phyloP scores from a whole-genome alignment of 306 rosid genomes.

The Lagenaria siceraria region DNA sequence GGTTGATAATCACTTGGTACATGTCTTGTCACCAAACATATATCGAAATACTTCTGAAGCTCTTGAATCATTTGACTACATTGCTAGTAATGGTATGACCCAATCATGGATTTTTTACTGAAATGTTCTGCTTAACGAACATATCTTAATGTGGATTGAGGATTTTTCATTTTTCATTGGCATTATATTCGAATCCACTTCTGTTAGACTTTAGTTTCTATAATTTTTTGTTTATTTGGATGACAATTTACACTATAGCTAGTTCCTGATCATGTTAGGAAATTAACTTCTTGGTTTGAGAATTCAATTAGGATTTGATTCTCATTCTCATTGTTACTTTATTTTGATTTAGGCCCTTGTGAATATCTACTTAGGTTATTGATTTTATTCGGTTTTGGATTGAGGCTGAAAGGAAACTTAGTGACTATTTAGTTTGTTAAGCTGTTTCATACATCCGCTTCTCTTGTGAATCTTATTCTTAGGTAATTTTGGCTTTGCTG shows the following conservation, averaged over 20 bases:
- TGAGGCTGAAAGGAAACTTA: not conserved
- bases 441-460: not conserved
- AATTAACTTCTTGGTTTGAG: not conserved
- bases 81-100: constrained; percentile 70
- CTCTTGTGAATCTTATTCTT: constrained; percentile 7
- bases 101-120: not conserved
- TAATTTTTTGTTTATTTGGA: not conserved
- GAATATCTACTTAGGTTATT: not conserved
- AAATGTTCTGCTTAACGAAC: not conserved
- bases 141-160: not conserved
- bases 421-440: not conserved
- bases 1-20: constrained; percentile 92
- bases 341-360: not conserved
- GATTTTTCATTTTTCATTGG: not conserved
- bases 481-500: constrained; percentile 79
- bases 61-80: constrained; percentile 85
- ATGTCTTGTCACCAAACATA: constrained; percentile 80
- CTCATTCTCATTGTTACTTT: not conserved
- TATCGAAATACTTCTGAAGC: constrained; percentile 84
- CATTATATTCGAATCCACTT: not conserved
- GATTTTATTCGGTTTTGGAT: not conserved
- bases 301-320: not conserved
- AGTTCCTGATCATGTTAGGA: not conserved
- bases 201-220: not conserved
- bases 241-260: not conserved